Base-by-base conservation (phyloP, 176 grass and related monocot species). In the Triticum turgidum region DNA sequence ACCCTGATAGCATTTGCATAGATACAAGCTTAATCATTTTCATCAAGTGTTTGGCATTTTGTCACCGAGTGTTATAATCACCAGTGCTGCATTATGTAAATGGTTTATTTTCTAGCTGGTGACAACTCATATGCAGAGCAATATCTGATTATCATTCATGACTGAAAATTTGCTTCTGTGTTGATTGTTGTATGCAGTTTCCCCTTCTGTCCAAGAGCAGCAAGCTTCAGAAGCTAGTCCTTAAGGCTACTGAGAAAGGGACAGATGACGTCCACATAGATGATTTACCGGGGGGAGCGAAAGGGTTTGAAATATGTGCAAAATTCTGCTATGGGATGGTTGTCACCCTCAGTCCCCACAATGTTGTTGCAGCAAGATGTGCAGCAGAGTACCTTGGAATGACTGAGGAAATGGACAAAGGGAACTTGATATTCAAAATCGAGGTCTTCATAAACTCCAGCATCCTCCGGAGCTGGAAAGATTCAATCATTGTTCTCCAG, bases 271-370 rank as follows among this genome's bases (percentile, higher is more conserved):
- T 99, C 58, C 89, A 58, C 41, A 77, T 97, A 76, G 73, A 91
- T 61, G 90, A 91, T 62, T 87, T 94, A 21, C 94, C 94, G 14
- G 97, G 97, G n/a, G 97, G 94, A 69, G 83, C 89, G 7, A 93
- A 89, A 92, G 32, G 86, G 9, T 99, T 99, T 37, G 97, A 99
- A 82, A 89, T 93, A 72, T 99, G 97, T 21, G 87, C 94, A 45
- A 99, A 99, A 69, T 99, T 99, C 89, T 99, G 97, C 85, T 99
- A 99, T 51, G 97, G 97, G 44, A 97, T 99, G 89, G 82, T 88
- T 44, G 97, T 97, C n/a, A 99, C 94, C 38, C 85, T 99, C 27
- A 97, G 90, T 76, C 89, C 97, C 32, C 91, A 97, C 89, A 99
- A 97, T 80, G 92, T 97, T 52, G 94, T 91, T 41, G 92, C 92